A percentile compares a stretch with the other conserved stretches of the same genome.
These are phyloP conservation scores for Fomitiporia mediterranea DNA, from an alignment of 1,284 basidiomycete genomes.

Conservation along the genomic window DNA sequence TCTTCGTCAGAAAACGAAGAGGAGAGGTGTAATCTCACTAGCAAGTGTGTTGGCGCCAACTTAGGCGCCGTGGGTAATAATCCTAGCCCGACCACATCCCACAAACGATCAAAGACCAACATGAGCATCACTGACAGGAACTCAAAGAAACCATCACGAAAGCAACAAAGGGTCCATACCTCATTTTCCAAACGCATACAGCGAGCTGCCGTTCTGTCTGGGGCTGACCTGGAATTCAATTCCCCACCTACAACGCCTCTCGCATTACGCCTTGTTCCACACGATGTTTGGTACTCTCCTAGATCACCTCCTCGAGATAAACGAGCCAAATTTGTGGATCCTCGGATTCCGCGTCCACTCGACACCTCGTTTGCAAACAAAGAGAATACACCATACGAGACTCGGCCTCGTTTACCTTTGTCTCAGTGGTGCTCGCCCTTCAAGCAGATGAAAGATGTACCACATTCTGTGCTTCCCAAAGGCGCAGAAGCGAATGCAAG, in stretches of 20 bases:
- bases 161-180: not conserved
- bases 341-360: not conserved
- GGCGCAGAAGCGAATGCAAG: not conserved
- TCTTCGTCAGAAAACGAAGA: not conserved
- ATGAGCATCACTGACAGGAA: too few relatives aligned
- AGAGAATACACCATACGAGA: not conserved
- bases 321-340: constrained; percentile 8
- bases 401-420: constrained; percentile 2
- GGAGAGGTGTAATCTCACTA: too few relatives aligned
- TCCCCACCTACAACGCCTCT: not conserved
- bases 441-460: not conserved
- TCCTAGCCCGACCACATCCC: not conserved
- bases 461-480: not conserved
- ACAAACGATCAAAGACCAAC: not conserved
- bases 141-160: too few relatives aligned
- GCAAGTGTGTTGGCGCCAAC: too few relatives aligned
- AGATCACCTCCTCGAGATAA: not conserved
- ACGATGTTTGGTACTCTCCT: not conserved
- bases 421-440: not conserved
- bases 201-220: constrained; percentile 12
- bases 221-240: constrained; percentile 1
- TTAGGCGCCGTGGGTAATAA: not conserved
- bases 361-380: constrained; percentile 4
- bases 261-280: constrained; percentile 3
- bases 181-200: constrained; percentile 13